Evolutionary conservation across 768 basidiomycete genomes (phyloP).

Genomic region (Zangia roseola): DNA sequence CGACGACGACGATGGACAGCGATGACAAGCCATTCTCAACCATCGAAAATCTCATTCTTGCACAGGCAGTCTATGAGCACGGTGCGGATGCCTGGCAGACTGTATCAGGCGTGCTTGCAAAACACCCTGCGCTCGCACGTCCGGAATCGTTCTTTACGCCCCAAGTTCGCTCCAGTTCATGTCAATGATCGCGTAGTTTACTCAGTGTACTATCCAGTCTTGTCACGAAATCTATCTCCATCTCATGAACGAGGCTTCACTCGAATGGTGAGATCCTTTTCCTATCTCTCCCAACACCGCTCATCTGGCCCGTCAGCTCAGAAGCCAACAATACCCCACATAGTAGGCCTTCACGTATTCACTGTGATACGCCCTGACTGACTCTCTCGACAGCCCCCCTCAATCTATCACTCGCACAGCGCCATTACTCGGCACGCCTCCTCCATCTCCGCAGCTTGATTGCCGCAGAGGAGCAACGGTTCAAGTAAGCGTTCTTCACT

Average conservation of each 20-base stretch:
- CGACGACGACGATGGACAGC: slow-evolving; percentile 16
- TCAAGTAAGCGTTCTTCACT: slow-evolving; percentile 51
- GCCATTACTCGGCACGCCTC: slow-evolving; percentile 67
- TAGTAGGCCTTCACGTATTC: slow-evolving; percentile 38
- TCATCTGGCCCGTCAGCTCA: slow-evolving; percentile 31
- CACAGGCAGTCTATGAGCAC: slow-evolving; percentile 84
- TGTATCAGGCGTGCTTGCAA: slow-evolving; percentile 63
- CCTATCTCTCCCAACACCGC: neutral
- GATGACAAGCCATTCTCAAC: slow-evolving; percentile 26
- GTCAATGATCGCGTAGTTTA: slow-evolving; percentile 15
- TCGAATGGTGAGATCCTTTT: slow-evolving; percentile 52
- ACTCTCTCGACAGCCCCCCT: slow-evolving; percentile 47
- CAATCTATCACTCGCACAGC: slow-evolving; percentile 73
- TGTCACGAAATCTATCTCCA: slow-evolving; percentile 65
- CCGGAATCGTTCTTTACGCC: slow-evolving; percentile 67
- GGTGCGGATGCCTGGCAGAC: slow-evolving; percentile 68
- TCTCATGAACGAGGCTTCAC: slow-evolving; percentile 65
- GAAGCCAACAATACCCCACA: slow-evolving; percentile 53
- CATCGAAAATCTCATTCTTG: slow-evolving; percentile 75
- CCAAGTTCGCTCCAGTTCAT: slow-evolving; percentile 44
- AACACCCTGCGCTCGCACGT: slow-evolving; percentile 66
- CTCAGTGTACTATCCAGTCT: slow-evolving; percentile 43
- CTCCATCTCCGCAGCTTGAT: slow-evolving; percentile 73
- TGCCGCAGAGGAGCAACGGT: slow-evolving; percentile 67
- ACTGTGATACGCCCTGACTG: neutral